Evolutionary conservation across 2,329 filamentous ascomycete genomes (phyloP), one percentile per base, ranked within the genome.

Genomic region (Cryphonectria carpinicola): DNA sequence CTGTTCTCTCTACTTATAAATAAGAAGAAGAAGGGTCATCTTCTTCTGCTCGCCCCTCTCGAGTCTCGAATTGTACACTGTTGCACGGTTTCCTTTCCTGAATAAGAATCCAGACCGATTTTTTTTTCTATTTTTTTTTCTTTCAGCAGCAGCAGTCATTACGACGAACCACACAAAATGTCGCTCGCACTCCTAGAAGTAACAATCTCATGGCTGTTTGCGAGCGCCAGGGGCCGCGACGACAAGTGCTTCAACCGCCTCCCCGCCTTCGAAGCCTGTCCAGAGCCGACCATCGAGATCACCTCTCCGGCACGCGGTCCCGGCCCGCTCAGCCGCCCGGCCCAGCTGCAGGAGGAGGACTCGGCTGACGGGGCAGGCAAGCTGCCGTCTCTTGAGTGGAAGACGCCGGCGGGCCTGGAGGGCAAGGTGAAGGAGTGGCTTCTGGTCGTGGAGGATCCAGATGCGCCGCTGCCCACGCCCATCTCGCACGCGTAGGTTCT

Each of bases 281-380:
- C 76, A 1, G 76, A 80, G 46, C 81, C 79, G 17, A 82, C 80
- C n/a, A 77, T 84, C 64, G 68, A 72, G 46, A 73, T 84, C 49
- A 79, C 76, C 10, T 83, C 81, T 22, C 81, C 81, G 19, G 82
- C 83, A 66, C 80, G 81, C 73, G 83, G 82, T 11, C 73, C 74
- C n/a, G 79, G 78, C 22, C 78, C 79, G 39, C 54, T 71, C 32
- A 37, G 62, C 25, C 11, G 17, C 39, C 70, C 70, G 7, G 78
- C 80, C 41, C 76, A 75, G 4, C 74, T 86, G 71, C 72, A 49
- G 22, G 10, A 49, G 22, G 46, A 49, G 10, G 46, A 49, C 46
- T 49, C 46, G 46, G 46, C 46, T 22, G 46, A 49, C 46, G 46
- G 46, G 22, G 46, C 19, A 7, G 46, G 46, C 46, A 49, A 22